A percentile compares a stretch with the other conserved stretches of the same genome.
These are phyloP conservation scores for Xylaria sp. DNA, from an alignment of 2,329 filamentous ascomycete species.

Conservation along the genomic window DNA sequence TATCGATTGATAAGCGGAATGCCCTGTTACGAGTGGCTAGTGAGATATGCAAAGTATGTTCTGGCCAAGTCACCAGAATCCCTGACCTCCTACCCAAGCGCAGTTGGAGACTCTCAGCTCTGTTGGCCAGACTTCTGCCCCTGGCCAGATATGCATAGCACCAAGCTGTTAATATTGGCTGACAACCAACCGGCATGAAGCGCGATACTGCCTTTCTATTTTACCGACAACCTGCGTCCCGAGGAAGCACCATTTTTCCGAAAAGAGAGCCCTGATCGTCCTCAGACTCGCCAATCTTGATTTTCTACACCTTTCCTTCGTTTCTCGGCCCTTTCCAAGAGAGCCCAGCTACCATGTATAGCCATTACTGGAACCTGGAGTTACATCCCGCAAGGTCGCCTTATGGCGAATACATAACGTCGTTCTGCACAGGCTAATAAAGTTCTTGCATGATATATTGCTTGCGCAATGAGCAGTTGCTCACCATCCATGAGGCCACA, in stretches of 20 bases:
- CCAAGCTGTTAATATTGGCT: slow-evolving; percentile 32
- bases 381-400: slow-evolving; percentile 24
- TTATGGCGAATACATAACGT: slow-evolving; percentile 12
- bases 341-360: neutral
- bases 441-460: slow-evolving; percentile 34
- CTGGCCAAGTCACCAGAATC: slow-evolving; percentile 18
- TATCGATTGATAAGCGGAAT: slow-evolving; percentile 12
- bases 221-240: slow-evolving; percentile 40
- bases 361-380: slow-evolving; percentile 23
- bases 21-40: slow-evolving; percentile 2
- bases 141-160: slow-evolving; percentile 34
- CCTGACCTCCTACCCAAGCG: neutral
- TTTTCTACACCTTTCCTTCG: slow-evolving; percentile 26
- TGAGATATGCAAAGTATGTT: slow-evolving; percentile 23
- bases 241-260: slow-evolving; percentile 35
- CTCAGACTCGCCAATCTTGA: slow-evolving; percentile 12
- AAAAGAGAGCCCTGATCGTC: slow-evolving; percentile 35
- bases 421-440: slow-evolving; percentile 36
- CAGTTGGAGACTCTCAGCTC: slow-evolving; percentile 12
- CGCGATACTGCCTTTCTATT: slow-evolving; percentile 39
- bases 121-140: slow-evolving; percentile 19
- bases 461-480: slow-evolving; percentile 18
- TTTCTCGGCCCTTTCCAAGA: slow-evolving; percentile 20
- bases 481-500: slow-evolving; percentile 9
- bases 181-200: slow-evolving; percentile 39